Evolutionary conservation across 768 basidiomycete species (phyloP).

Genomic region (Lactifluus volemus): DNA sequence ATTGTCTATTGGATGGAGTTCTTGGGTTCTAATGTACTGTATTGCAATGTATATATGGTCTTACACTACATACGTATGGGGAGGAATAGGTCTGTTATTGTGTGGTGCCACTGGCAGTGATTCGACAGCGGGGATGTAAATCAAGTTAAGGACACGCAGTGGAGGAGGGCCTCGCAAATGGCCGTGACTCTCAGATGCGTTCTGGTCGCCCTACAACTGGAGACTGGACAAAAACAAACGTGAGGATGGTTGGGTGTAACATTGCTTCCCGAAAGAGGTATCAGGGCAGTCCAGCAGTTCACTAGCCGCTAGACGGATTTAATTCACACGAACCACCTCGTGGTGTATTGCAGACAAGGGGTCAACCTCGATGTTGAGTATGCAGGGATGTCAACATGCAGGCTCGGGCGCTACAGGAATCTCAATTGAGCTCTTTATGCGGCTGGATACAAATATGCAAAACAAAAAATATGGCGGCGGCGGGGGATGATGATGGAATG

Average conservation of each 20-base stretch:
- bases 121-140: too few relatives aligned
- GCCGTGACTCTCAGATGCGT: neutral
- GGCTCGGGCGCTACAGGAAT: neutral
- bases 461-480: neutral
- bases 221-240: too few relatives aligned
- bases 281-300: neutral
- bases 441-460: slow-evolving; percentile 4
- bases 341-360: neutral
- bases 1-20: too few relatives aligned
- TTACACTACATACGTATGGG: too few relatives aligned
- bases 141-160: too few relatives aligned
- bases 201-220: neutral
- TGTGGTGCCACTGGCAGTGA: too few relatives aligned
- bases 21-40: too few relatives aligned
- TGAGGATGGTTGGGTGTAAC: too few relatives aligned
- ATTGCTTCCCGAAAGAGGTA: neutral
- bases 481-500: neutral
- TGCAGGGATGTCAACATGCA: too few relatives aligned
- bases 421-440: neutral
- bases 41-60: too few relatives aligned
- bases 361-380: neutral
- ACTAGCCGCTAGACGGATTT: neutral
- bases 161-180: too few relatives aligned
- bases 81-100: too few relatives aligned
- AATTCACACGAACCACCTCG: neutral